A percentile compares a stretch with the other conserved stretches of the same genome.
Conservation (phyloP, 371 early-diverging fungal genomes). For the Mucor plumbeus region DNA sequence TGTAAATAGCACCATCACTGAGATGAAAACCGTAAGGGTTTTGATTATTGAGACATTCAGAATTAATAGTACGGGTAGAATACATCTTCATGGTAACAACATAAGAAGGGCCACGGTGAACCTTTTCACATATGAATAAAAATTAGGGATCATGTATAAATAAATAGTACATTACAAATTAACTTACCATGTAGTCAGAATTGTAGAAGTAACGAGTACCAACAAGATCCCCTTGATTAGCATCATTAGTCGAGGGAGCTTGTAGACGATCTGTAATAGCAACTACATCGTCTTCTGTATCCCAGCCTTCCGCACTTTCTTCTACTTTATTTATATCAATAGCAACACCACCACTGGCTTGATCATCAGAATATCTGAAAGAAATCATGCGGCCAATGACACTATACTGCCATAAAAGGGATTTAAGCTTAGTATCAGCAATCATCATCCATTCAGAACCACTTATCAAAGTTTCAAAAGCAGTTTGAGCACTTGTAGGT, state of each 20-base stretch:
- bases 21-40: slow-evolving; percentile 36
- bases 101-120: slow-evolving; percentile 35
- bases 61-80: slow-evolving; percentile 37
- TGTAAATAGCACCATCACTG: slow-evolving; percentile 37
- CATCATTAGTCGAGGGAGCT: slow-evolving; percentile 9
- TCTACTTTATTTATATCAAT: slow-evolving; percentile 24
- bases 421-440: slow-evolving; percentile 21
- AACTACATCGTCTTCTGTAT: slow-evolving; percentile 5
- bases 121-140: slow-evolving; percentile 8
- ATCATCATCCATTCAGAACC: slow-evolving; percentile 46
- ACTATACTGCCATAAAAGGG: slow-evolving; percentile 42
- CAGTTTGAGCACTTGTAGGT: slow-evolving; percentile 5
- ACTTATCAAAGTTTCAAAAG: slow-evolving; percentile 28
- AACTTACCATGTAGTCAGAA: slow-evolving; percentile 39
- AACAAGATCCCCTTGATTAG: slow-evolving; percentile 40
- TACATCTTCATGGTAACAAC: slow-evolving; percentile 44
- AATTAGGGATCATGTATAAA: too few relatives aligned
- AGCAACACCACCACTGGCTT: slow-evolving; percentile 31
- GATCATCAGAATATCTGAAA: slow-evolving; percentile 24
- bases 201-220: slow-evolving; percentile 41
- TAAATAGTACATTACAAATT: neutral
- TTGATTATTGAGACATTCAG: slow-evolving; percentile 41
- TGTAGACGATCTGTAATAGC: slow-evolving; percentile 22
- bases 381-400: slow-evolving; percentile 42
- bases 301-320: slow-evolving; percentile 27